phyloP scores from a whole-genome alignment of 352 stramenopile genomes.

The Pythium chondricola region DNA sequence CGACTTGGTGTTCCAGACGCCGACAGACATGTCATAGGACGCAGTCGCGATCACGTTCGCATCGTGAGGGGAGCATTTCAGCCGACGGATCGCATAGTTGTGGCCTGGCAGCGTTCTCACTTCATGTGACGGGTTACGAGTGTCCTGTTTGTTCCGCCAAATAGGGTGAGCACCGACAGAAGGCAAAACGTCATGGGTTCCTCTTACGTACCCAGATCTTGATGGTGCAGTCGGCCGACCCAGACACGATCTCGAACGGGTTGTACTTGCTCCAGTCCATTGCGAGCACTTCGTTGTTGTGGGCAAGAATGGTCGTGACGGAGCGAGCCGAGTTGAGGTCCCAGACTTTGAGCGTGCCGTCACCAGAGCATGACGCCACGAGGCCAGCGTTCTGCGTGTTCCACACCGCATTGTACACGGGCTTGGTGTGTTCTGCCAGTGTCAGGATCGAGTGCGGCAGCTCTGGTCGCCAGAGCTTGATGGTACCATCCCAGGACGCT shows the following conservation, averaged over 20 bases:
- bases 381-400: constrained; percentile 67
- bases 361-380: constrained; percentile 73
- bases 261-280: constrained; percentile 94
- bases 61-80: constrained; percentile 86
- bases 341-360: constrained; percentile 76
- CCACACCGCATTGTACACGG: constrained; percentile 84
- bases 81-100: constrained; percentile 69
- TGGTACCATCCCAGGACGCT: constrained; percentile 78
- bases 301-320: constrained; percentile 56
- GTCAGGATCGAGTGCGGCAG: constrained; percentile 64
- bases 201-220: constrained; percentile 74
- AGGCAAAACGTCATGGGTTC: too few species aligned
- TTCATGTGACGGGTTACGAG: constrained; percentile 60
- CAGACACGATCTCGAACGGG: constrained; percentile 80
- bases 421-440: constrained; percentile 66
- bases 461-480: constrained; percentile 86
- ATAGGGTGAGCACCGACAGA: too few species aligned
- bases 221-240: constrained; percentile 76
- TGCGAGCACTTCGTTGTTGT: constrained; percentile 78
- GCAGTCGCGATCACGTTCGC: constrained; percentile 69
- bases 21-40: constrained; percentile 90
- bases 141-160: constrained; percentile 36
- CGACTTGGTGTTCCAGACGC: constrained; percentile 83
- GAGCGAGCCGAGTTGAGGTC: constrained; percentile 55
- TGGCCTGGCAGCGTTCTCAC: constrained; percentile 73